Base-by-base conservation (phyloP, 805 yeast genomes). In the Dipodascus geniculatus region DNA sequence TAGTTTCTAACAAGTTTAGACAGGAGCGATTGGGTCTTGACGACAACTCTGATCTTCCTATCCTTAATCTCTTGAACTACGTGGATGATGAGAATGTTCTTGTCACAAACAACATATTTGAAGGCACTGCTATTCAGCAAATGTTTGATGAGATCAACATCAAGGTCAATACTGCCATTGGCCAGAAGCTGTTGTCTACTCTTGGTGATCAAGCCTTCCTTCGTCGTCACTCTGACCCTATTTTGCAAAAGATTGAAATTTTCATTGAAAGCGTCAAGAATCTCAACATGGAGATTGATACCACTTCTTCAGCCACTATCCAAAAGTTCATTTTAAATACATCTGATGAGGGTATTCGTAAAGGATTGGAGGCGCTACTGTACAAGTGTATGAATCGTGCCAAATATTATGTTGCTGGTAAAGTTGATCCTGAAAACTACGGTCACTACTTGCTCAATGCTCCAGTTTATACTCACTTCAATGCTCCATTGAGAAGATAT, bases 381-480 rank as follows among this genome's bases (percentile, higher is more conserved):
- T 80, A 74, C 70, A 93, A 93, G 71, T 81, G 91, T 51, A 77
- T 93, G 81, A 75, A 83, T 9, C 77, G 95, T 62, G 95, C 96
- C 38, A 87, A 85, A 63, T 93, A 93, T 66, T 85, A 81, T 57
- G 79, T 89, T 63, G 95, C 96, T 8, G 97, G 96, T 28, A 83
- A 82, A 64, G 83, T 82, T 51, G 95, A 88, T 60, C 80, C 87
- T 2, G 91, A 84, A 58, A 80, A 77, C 56, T 80, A 77, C 64
- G 83, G 83, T 9, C 96, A 91, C 63, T 93, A 85, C 68, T 78
- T 86, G 64, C 79, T 84, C 65, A 88, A 88, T 58, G 67, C 85
- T 54, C 95, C 96, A 24, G 72, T 88, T 48, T 93, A 87, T 67
- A 87, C 98, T 0, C 97, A 91, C 68, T 90, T 90, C 72, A 85